Percentiles rank a stretch among this genome's conserved stretches.
Conservation (phyloP, 192 early-diverging fungal genomes). For the Lunasporangiospora selenospora region DNA sequence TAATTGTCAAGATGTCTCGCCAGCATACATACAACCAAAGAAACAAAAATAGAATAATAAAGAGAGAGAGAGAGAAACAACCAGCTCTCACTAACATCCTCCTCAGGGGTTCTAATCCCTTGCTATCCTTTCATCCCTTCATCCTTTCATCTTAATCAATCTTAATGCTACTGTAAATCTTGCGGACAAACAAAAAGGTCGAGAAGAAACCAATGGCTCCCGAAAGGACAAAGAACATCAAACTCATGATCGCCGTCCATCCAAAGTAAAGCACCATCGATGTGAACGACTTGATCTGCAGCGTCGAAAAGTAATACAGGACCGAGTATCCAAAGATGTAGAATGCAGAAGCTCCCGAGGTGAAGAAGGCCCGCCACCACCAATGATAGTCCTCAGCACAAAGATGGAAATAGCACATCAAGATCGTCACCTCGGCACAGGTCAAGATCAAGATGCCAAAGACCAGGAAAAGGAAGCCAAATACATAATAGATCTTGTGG, state of each 20-base stretch:
- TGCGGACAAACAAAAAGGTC: constrained; percentile 78
- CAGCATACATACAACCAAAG: background rate
- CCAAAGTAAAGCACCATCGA: constrained; percentile 91
- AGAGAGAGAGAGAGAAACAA: background rate
- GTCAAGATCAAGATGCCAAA: constrained; percentile 86
- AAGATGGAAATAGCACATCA: constrained; percentile 90
- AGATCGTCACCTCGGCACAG: constrained; percentile 88
- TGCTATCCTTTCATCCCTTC: background rate
- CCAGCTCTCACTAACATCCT: too few relatives aligned
- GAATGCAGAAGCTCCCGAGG: constrained; percentile 84
- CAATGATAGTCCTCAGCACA: constrained; percentile 85
- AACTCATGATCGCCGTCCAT: constrained; percentile 79
- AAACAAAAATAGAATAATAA: background rate
- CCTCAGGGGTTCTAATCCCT: background rate
- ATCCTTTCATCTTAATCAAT: constrained; percentile 61
- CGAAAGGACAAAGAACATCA: constrained; percentile 78
- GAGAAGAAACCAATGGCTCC: constrained; percentile 84
- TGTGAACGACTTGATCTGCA: constrained; percentile 80
- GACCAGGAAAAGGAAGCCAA: constrained; percentile 91
- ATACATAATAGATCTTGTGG: constrained; percentile 92
- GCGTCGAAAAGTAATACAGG: constrained; percentile 81
- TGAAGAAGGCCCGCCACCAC: constrained; percentile 92
- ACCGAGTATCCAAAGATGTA: constrained; percentile 92
- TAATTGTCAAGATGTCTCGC: background rate
- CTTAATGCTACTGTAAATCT: constrained; percentile 87